Conservation (phyloP, 495 filamentous ascomycete species). For the Entonaema liquescens region DNA sequence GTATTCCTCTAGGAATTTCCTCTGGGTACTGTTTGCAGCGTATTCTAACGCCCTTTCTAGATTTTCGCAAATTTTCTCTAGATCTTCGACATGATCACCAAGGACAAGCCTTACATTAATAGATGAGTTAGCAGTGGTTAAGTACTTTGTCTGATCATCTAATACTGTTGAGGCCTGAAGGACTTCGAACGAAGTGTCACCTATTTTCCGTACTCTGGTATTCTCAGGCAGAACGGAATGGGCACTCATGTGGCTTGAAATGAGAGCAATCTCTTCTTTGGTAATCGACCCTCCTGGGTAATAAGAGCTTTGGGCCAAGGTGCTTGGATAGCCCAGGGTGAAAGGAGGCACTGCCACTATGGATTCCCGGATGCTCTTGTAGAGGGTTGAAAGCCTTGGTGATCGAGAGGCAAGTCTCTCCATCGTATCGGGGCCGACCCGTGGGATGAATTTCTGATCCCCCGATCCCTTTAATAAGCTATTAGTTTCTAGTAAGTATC, state of each 20-base stretch:
- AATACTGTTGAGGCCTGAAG: constrained; percentile 23
- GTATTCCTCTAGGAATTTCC: neutral
- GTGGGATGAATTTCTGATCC: neutral
- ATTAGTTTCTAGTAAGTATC: neutral
- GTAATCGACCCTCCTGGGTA: neutral
- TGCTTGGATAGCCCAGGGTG: neutral
- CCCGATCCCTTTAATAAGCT: neutral
- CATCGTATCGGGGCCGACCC: neutral
- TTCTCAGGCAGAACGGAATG: constrained; percentile 30
- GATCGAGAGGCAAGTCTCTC: neutral
- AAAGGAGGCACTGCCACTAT: neutral
- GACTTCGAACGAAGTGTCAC: constrained; percentile 18
- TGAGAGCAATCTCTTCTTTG: neutral
- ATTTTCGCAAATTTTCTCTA: neutral
- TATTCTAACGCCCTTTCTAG: neutral
- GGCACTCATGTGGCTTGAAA: neutral
- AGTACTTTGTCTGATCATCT: neutral
- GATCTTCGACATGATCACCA: neutral
- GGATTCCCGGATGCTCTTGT: neutral
- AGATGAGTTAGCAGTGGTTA: neutral
- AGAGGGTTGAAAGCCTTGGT: neutral
- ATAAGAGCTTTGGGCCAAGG: neutral
- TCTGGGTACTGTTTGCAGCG: neutral
- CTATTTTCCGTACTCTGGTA: constrained; percentile 28
- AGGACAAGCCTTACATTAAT: neutral